phyloP scores from a whole-genome alignment of 2,329 filamentous ascomycete species.

The Atkinsonella texensis region DNA sequence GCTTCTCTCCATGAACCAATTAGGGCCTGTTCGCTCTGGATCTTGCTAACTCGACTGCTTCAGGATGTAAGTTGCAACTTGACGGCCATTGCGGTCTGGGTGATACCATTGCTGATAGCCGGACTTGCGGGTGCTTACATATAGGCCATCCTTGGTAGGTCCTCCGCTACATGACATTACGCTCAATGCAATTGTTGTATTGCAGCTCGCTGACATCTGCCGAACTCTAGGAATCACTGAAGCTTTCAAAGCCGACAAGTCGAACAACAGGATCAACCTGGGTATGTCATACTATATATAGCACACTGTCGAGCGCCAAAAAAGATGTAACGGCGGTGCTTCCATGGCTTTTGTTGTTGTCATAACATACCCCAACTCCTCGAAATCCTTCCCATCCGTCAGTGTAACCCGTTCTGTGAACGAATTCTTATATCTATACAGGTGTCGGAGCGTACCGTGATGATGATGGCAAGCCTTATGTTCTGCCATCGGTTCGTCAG shows the following conservation, averaged over 20 bases:
- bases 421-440: constrained; percentile 20
- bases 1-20: neutral
- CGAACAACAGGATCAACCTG: constrained; percentile 94
- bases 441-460: constrained; percentile 97
- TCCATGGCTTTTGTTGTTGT: neutral
- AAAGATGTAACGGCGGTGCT: neutral
- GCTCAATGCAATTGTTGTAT: neutral
- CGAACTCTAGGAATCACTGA: constrained; percentile 66
- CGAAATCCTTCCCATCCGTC: neutral
- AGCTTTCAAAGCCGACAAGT: constrained; percentile 94
- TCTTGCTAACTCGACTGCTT: neutral
- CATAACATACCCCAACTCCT: neutral
- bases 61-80: constrained; percentile 11
- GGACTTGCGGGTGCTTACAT: neutral
- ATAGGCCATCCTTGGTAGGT: constrained; percentile 65
- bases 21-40: neutral
- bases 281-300: constrained; percentile 37
- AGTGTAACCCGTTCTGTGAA: constrained; percentile 8
- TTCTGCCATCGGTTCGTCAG: constrained; percentile 81
- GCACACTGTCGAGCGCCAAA: neutral
- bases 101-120: neutral
- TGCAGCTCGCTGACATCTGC: constrained; percentile 12
- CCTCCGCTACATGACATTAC: constrained; percentile 2
- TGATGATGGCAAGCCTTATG: constrained; percentile 94
- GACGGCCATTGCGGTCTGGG: neutral